A percentile compares a stretch with the other conserved stretches of the same genome.
Conservation (phyloP, 2,329 filamentous ascomycete species). For the Orbilia ellipsospora region DNA sequence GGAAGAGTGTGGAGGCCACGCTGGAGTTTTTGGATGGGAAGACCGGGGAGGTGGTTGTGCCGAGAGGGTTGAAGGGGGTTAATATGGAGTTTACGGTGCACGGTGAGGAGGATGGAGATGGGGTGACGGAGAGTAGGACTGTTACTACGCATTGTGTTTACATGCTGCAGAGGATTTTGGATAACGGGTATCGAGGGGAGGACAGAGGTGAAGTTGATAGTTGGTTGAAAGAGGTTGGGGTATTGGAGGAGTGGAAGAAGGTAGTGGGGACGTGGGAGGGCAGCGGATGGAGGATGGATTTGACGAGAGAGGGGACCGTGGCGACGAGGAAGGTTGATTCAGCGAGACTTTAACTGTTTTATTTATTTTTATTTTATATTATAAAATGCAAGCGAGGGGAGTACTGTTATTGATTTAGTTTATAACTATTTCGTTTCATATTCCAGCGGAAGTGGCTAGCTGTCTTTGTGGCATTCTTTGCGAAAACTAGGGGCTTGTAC, state of each 20-base stretch:
- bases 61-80: slow-evolving; percentile 36
- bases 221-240: slow-evolving; percentile 42
- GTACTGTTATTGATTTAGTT: too few species aligned
- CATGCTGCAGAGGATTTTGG: slow-evolving; percentile 48
- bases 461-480: too few species aligned
- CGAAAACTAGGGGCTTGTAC: too few species aligned
- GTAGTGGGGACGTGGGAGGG: slow-evolving; percentile 31
- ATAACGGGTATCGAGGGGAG: slow-evolving; percentile 25
- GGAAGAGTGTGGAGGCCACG: slow-evolving; percentile 23
- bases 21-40: slow-evolving; percentile 33
- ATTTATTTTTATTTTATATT: too few species aligned
- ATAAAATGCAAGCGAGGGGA: too few species aligned
- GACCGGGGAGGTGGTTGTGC: slow-evolving; percentile 27
- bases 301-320: slow-evolving; percentile 38
- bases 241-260: slow-evolving; percentile 34
- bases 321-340: slow-evolving; percentile 26
- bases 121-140: slow-evolving; percentile 33
- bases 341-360: slow-evolving; percentile 17
- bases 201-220: slow-evolving; percentile 37
- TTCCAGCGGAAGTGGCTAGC: too few species aligned
- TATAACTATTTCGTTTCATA: too few species aligned
- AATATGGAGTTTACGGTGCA: slow-evolving; percentile 38
- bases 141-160: slow-evolving; percentile 40
- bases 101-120: slow-evolving; percentile 24
- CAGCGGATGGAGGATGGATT: slow-evolving; percentile 44